Base-by-base conservation (phyloP, 306 rosid genomes). In the Vicia villosa region DNA sequence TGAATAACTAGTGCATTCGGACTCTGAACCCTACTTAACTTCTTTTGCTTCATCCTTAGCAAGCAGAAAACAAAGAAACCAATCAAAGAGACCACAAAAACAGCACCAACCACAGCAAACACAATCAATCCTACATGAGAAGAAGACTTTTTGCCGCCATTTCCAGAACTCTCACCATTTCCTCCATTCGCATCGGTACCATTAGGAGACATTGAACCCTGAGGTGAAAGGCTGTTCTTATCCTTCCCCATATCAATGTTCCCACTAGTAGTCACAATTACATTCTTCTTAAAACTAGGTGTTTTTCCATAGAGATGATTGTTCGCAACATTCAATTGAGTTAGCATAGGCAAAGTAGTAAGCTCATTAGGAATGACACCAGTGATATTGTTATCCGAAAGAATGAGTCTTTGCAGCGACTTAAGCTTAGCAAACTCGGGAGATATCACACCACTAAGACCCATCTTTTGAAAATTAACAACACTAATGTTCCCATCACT, bases 21-120 rank as follows among this genome's bases (percentile, higher is more conserved):
- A 79, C 98, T 89, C 75, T 89, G 96, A 32, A 89, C 96, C 83
- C 90, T 82, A 83, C 89, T 87, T 52, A 86, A 75, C 32, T 82
- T 77, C 63, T 92, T 89, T 78, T 84, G 92, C 70, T 75, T 89
- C 82, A 81, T 84, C 77, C 85, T 87, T 73, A 74, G 57, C 76
- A 87, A 57, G 81, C 95, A 92, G 83, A 87, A 80, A 66, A 84
- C 63, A 40, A 86, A 40, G 62, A 89, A 46, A 32, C 82, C 92
- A 80, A 92, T 84, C 80, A 92, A 30, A 10, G 58, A 62, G 45
- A 76, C 68, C 72, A 83, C 77, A 62, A 89, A 74, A 22, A 86
- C 68, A 45, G 83, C 85, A 5, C 95, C 95, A 36, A 87, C 40
- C 17, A 84, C 86, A 2, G 90, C 83, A 76, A 86, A 61, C 81